Evolutionary conservation across 257 asterid species (phyloP).

Genomic region (Nicotiana paniculata): DNA sequence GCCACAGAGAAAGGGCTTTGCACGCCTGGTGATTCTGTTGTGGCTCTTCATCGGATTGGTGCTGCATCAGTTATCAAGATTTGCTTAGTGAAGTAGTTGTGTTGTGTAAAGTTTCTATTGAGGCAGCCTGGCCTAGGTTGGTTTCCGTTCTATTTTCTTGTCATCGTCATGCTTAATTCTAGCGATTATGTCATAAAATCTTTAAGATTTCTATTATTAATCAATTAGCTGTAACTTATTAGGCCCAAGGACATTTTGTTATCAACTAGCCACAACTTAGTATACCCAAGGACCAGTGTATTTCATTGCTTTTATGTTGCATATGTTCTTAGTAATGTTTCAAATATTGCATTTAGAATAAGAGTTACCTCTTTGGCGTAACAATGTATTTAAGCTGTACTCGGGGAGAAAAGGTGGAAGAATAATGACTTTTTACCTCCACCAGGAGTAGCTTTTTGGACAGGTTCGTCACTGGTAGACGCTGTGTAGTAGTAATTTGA

Average conservation of each 20-base stretch:
- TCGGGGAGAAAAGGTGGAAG: background rate
- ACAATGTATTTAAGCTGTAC: background rate
- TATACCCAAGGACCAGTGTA: background rate
- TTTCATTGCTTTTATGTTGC: background rate
- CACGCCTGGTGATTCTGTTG: constrained; percentile 60
- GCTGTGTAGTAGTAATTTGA: no score
- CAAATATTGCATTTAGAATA: background rate
- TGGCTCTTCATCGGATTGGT: constrained; percentile 72
- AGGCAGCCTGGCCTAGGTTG: background rate
- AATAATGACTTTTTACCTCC: no score
- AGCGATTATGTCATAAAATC: background rate
- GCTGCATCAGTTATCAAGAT: constrained; percentile 68
- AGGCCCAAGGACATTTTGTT: no score
- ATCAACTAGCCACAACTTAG: background rate
- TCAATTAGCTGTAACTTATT: background rate
- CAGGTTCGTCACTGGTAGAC: no score
- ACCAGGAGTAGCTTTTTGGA: no score
- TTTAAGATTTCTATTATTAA: background rate
- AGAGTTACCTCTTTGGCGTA: background rate
- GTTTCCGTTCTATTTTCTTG: background rate
- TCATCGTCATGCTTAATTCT: background rate
- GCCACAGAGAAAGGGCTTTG: constrained; percentile 56
- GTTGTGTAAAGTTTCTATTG: constrained; percentile 5
- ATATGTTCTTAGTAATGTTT: background rate
- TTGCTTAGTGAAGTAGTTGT: constrained; percentile 46